A percentile compares a stretch with the other conserved stretches of the same genome.
phyloP scores from a whole-genome alignment of 2,329 filamentous ascomycete species.

The Monosporascus sp. region DNA sequence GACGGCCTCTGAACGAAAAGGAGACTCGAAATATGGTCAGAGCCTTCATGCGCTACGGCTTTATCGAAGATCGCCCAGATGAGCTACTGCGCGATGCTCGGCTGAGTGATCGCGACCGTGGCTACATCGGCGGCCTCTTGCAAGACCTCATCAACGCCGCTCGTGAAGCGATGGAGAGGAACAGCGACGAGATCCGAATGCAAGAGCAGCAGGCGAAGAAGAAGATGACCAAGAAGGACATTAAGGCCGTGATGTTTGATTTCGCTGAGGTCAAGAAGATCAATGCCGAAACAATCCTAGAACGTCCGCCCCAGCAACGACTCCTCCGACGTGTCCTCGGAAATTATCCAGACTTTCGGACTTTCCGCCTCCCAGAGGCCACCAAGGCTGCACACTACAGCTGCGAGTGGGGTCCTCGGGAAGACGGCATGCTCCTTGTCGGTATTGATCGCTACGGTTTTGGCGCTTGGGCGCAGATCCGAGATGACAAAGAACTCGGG shows the following conservation, averaged over 20 bases:
- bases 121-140: constrained; percentile 71
- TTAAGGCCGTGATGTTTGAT: constrained; percentile 93
- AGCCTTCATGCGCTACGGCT: constrained; percentile 86
- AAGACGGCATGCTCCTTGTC: constrained; percentile 95
- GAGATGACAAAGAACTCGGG: constrained; percentile 81
- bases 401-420: constrained; percentile 84
- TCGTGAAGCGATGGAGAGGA: constrained; percentile 55
- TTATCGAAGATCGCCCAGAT: constrained; percentile 79
- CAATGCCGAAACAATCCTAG: constrained; percentile 91
- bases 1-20: constrained; percentile 84
- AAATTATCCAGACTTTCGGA: constrained; percentile 63
- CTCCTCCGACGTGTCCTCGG: constrained; percentile 70
- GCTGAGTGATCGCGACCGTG: constrained; percentile 72
- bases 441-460: constrained; percentile 93
- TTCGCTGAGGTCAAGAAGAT: constrained; percentile 89
- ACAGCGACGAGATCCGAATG: constrained; percentile 67
- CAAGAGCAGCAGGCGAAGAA: constrained; percentile 81
- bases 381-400: constrained; percentile 89
- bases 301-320: constrained; percentile 82
- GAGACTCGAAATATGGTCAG: constrained; percentile 89
- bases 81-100: constrained; percentile 86
- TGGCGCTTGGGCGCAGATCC: constrained; percentile 90
- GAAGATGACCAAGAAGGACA: constrained; percentile 88
- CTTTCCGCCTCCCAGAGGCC: constrained; percentile 84
- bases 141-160: constrained; percentile 63